These are phyloP conservation scores for Trypanosoma boissoni DNA, from an alignment of 208 protist species.

Conservation along the genomic window DNA sequence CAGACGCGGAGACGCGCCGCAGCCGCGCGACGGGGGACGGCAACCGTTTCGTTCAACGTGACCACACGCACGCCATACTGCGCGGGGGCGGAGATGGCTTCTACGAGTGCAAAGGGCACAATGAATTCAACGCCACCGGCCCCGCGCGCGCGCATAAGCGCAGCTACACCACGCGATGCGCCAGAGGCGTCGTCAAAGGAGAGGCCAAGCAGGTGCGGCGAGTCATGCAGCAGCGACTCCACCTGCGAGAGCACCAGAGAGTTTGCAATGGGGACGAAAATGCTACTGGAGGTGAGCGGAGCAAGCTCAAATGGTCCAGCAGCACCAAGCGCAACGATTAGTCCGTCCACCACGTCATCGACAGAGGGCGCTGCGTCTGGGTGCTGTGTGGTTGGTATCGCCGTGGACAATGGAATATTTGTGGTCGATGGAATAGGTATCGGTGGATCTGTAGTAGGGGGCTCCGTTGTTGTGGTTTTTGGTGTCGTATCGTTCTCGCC, in stretches of 20 bases:
- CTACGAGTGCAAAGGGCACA: constrained; percentile 22
- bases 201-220: constrained; percentile 12
- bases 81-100: neutral
- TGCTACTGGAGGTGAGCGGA: constrained; percentile 32
- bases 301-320: constrained; percentile 30
- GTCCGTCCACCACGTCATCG: constrained; percentile 21
- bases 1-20: constrained; percentile 31
- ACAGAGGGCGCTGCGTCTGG: constrained; percentile 1
- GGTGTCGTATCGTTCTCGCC: neutral
- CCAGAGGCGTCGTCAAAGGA: constrained; percentile 1
- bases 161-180: neutral
- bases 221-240: constrained; percentile 10
- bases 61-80: constrained; percentile 16
- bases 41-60: neutral
- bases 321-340: constrained; percentile 20
- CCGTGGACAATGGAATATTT: constrained; percentile 18
- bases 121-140: constrained; percentile 18
- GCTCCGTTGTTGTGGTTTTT: neutral
- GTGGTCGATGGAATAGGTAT: constrained; percentile 9
- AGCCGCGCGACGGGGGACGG: constrained; percentile 1
- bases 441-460: constrained; percentile 22
- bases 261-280: constrained; percentile 18
- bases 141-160: neutral
- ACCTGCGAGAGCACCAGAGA: constrained; percentile 21
- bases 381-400: neutral